Evolutionary conservation across 2,329 filamentous ascomycete genomes (phyloP).

Genomic region (Nectriaceae sp.): DNA sequence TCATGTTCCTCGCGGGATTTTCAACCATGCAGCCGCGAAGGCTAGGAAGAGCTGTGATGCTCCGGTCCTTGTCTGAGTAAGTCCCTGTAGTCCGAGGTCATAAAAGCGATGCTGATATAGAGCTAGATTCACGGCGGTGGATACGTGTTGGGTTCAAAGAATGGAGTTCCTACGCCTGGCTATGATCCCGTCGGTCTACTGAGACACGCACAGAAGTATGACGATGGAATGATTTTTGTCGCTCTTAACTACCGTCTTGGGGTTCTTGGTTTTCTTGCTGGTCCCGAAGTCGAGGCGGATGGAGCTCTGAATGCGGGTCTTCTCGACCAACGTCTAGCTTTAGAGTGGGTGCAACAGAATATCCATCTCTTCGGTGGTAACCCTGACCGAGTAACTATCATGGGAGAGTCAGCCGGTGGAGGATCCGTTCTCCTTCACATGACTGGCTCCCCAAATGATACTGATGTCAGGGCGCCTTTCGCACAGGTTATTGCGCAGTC

Average conservation of each 20-base stretch:
- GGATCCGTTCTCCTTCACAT: constrained; percentile 40
- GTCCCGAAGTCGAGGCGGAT: constrained; percentile 34
- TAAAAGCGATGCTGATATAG: constrained; percentile 21
- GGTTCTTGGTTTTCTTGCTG: constrained; percentile 41
- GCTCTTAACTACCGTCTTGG: constrained; percentile 41
- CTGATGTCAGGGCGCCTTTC: constrained; percentile 23
- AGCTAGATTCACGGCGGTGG: constrained; percentile 40
- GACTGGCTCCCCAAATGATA: neutral
- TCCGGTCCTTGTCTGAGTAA: constrained; percentile 18
- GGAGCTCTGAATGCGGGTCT: constrained; percentile 40
- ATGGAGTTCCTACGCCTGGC: constrained; percentile 14
- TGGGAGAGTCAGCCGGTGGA: constrained; percentile 49
- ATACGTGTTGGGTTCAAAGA: constrained; percentile 34
- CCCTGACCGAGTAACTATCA: constrained; percentile 42
- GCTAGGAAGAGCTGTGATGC: constrained; percentile 25
- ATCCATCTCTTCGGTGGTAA: constrained; percentile 48
- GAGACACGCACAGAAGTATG: constrained; percentile 2
- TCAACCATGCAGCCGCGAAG: constrained; percentile 21
- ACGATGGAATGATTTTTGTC: constrained; percentile 38
- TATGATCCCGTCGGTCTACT: constrained; percentile 32
- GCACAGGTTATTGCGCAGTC: constrained; percentile 12
- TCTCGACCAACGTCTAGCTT: constrained; percentile 41
- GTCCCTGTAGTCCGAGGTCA: neutral
- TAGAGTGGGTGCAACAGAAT: constrained; percentile 48
- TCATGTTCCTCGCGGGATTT: constrained; percentile 37